Conservation (phyloP, 2,329 filamentous ascomycete species). For the Lizonia empirigonia region DNA sequence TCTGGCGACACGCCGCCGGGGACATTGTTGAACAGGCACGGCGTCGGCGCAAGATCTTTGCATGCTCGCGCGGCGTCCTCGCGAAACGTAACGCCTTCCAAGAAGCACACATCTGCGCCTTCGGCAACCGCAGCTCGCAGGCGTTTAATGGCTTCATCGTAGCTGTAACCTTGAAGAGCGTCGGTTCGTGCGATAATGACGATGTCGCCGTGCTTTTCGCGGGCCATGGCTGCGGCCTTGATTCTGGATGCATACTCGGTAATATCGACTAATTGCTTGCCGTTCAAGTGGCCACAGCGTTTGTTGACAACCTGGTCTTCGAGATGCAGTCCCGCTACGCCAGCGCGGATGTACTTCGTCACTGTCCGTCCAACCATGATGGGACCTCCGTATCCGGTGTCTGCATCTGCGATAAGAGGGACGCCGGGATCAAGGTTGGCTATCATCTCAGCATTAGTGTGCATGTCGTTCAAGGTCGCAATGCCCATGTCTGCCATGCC, state of each 20-base stretch:
- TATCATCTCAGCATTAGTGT: slow-evolving; percentile 67
- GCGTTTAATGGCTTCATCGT: slow-evolving; percentile 60
- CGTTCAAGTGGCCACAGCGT: slow-evolving; percentile 67
- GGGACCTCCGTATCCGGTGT: slow-evolving; percentile 60
- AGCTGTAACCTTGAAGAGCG: slow-evolving; percentile 62
- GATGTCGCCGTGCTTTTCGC: slow-evolving; percentile 60
- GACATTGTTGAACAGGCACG: slow-evolving; percentile 64
- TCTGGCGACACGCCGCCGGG: slow-evolving; percentile 62
- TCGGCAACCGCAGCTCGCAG: slow-evolving; percentile 58
- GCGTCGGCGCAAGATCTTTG: slow-evolving; percentile 56
- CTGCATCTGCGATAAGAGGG: slow-evolving; percentile 67
- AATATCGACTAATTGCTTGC: slow-evolving; percentile 63
- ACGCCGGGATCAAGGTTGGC: slow-evolving; percentile 61
- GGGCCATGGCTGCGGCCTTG: slow-evolving; percentile 59
- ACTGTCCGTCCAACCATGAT: slow-evolving; percentile 59
- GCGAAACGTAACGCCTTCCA: slow-evolving; percentile 62
- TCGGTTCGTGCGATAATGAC: slow-evolving; percentile 70
- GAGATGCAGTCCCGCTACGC: slow-evolving; percentile 65
- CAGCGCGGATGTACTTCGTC: slow-evolving; percentile 58
- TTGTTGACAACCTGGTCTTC: slow-evolving; percentile 69
- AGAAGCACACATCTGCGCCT: slow-evolving; percentile 65
- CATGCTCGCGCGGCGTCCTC: slow-evolving; percentile 58
- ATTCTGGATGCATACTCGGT: slow-evolving; percentile 63
- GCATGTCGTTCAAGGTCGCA: slow-evolving; percentile 67
- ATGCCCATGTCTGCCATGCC: slow-evolving; percentile 69